A percentile compares a stretch with the other conserved stretches of the same genome.
Conservation (phyloP, 345 rosid species). For the Acer campestre region DNA sequence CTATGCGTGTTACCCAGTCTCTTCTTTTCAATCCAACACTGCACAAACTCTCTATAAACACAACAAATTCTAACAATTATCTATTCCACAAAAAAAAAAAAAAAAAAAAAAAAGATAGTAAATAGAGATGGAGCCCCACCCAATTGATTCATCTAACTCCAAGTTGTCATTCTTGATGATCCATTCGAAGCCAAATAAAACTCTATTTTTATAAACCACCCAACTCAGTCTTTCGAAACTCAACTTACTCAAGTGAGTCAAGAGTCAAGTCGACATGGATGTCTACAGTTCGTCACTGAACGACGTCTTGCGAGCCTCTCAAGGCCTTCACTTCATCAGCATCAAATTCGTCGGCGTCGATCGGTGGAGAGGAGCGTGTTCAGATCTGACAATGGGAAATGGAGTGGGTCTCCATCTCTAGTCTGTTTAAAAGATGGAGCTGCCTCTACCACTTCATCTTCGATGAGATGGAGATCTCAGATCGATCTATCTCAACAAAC, state of each 20-base stretch:
- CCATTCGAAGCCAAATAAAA: not conserved
- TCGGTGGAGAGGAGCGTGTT: slow-evolving; percentile 9
- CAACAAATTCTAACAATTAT: no score
- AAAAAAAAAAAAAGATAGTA: no score
- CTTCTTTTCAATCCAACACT: slow-evolving; percentile 49
- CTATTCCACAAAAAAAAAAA: no score
- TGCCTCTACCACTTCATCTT: no score
- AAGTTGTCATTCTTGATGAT: not conserved
- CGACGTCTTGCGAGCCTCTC: slow-evolving; percentile 16
- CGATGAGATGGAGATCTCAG: no score
- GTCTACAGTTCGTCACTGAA: slow-evolving; percentile 24
- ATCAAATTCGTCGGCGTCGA: slow-evolving; percentile 16
- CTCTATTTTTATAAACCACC: not conserved
- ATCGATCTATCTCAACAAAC: no score
- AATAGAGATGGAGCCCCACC: no score
- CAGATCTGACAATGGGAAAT: not conserved
- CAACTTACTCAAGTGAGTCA: slow-evolving; percentile 21
- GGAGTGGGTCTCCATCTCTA: no score
- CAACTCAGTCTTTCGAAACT: not conserved
- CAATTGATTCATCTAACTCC: not conserved
- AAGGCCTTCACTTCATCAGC: slow-evolving; percentile 11
- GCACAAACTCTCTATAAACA: no score
- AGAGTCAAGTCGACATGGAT: slow-evolving; percentile 29
- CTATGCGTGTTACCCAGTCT: slow-evolving; percentile 91
- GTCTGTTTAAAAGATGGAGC: no score